Percentiles rank a stretch among this genome's conserved stretches.
Conservation (phyloP, 228 moss, liverwort and hornwort species). For the Sphagnum magellanicum region DNA sequence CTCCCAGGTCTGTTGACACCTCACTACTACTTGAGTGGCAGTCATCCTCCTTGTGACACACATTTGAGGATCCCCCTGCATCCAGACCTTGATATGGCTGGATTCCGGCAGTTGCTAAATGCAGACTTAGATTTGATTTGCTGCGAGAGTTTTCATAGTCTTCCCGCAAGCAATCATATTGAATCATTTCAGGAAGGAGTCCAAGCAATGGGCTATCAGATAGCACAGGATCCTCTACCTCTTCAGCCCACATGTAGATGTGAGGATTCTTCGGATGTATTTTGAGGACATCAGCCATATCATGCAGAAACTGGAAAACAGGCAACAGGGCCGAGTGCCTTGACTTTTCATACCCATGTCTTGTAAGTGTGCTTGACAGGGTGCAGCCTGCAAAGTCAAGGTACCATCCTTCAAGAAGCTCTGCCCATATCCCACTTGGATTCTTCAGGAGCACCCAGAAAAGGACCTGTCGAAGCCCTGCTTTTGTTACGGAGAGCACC, state of each 20-base stretch:
- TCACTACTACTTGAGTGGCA: no score
- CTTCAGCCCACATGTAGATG: slow-evolving; percentile 48
- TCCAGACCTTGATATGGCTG: neutral
- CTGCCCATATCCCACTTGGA: slow-evolving; percentile 69
- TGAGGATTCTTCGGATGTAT: slow-evolving; percentile 17
- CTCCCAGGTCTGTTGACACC: no score
- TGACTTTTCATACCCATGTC: slow-evolving; percentile 63
- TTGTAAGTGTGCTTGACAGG: slow-evolving; percentile 53
- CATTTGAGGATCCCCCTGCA: no score
- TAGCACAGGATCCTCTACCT: slow-evolving; percentile 48
- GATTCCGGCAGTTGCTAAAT: neutral
- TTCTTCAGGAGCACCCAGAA: slow-evolving; percentile 75
- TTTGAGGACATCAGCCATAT: slow-evolving; percentile 63
- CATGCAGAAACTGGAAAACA: slow-evolving; percentile 44
- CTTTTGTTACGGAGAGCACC: slow-evolving; percentile 37
- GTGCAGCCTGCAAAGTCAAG: slow-evolving; percentile 67
- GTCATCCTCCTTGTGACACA: no score
- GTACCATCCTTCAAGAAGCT: slow-evolving; percentile 83
- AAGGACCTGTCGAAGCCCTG: slow-evolving; percentile 64
- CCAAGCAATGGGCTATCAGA: slow-evolving; percentile 58
- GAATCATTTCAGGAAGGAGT: slow-evolving; percentile 42
- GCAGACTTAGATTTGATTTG: neutral
- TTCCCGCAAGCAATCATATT: slow-evolving; percentile 54
- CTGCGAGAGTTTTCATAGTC: slow-evolving; percentile 18
- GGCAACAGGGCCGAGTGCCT: slow-evolving; percentile 39